Base-by-base conservation (phyloP, 768 basidiomycete species). In the Rhodotorula paludigena region DNA sequence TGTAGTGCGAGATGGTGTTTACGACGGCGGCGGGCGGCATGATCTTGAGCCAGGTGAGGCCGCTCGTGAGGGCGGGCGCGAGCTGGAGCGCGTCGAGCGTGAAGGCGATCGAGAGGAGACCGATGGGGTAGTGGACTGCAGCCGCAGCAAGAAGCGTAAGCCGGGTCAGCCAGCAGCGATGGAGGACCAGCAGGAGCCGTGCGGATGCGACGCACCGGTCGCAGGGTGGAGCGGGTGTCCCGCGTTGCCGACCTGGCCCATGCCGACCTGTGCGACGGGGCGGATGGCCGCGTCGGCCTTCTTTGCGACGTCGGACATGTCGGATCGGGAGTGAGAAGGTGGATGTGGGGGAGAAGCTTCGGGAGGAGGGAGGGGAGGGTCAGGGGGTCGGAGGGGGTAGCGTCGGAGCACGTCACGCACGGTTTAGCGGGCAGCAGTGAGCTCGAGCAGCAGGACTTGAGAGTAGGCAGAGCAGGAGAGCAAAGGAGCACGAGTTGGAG, bases 1-100 rank as follows among this genome's bases (percentile, higher is more conserved):
- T 63, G 64, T 77, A 78, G 59, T 78, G 75, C 2, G 74, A 74
- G 32, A 79, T 39, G 21, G 73, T 61, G 42, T 74, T 69, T 49
- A 78, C 35, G 21, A 71, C 68, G 3, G 71, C 65, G 38, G 66
- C 63, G 15, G 76, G 68, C 8, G 77, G 78, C 12, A 78, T 57
- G 56, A 77, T 32, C 21, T 49, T 55, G 58, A 66, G 59, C 28
- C 41, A 59, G 62, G 67, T 68, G 7, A 71, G 38, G 33, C 73
- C 54, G 12, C 65, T 55, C 14, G 75, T 64, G 32, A 77, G 55
- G 33, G 64, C 38, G 4, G 77, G 77, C 16, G 75, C 66, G 58
- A 76, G 48, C 62, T 74, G 70, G 57, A 76, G 62, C 3, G 76
- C 52, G 45, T 75, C 69, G 49, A 77, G 49, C 9, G 67, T 69